Evolutionary conservation across 768 basidiomycete species (phyloP).

Genomic region (Tubosaeta brunneosetosa): DNA sequence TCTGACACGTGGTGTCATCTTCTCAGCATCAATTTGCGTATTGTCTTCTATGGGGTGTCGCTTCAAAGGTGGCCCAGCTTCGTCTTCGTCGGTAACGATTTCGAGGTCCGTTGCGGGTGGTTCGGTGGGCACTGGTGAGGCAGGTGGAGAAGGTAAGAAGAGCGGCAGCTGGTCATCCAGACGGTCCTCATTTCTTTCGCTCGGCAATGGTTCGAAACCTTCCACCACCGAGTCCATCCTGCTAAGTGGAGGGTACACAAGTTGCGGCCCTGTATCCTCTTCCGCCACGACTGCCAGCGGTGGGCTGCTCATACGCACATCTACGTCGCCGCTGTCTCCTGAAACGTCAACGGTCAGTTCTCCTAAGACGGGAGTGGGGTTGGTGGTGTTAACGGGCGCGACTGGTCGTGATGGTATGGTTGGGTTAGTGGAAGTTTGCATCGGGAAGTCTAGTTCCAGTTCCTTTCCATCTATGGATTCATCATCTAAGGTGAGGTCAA

Average conservation of each 20-base stretch:
- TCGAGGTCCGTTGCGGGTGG: slow-evolving; percentile 22
- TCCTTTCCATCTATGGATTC: slow-evolving; percentile 13
- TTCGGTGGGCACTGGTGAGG: slow-evolving; percentile 26
- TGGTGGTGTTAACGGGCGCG: slow-evolving; percentile 10
- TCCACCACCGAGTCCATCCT: background rate
- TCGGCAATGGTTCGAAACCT: slow-evolving; percentile 8
- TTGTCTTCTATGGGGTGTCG: slow-evolving; percentile 16
- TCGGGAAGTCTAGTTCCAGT: slow-evolving; percentile 7
- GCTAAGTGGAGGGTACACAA: slow-evolving; percentile 3
- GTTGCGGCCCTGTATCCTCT: slow-evolving; percentile 11
- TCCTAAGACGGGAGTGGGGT: slow-evolving; percentile 18
- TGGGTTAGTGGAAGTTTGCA: slow-evolving; percentile 2
- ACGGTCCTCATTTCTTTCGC: slow-evolving; percentile 8
- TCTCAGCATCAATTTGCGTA: slow-evolving; percentile 4
- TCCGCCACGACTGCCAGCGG: slow-evolving; percentile 5
- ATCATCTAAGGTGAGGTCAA: slow-evolving; percentile 24
- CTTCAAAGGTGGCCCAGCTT: slow-evolving; percentile 15
- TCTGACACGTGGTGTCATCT: slow-evolving; percentile 1
- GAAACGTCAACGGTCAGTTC: slow-evolving; percentile 6
- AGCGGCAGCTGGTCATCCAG: slow-evolving; percentile 34
- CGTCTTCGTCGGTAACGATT: slow-evolving; percentile 6
- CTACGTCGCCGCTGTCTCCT: slow-evolving; percentile 7
- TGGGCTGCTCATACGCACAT: slow-evolving; percentile 22
- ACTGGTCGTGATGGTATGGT: slow-evolving; percentile 5
- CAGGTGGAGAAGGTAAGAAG: slow-evolving; percentile 45